phyloP scores from a whole-genome alignment of 169 alveolate genomes.

The Plasmodium cynomolgi region DNA sequence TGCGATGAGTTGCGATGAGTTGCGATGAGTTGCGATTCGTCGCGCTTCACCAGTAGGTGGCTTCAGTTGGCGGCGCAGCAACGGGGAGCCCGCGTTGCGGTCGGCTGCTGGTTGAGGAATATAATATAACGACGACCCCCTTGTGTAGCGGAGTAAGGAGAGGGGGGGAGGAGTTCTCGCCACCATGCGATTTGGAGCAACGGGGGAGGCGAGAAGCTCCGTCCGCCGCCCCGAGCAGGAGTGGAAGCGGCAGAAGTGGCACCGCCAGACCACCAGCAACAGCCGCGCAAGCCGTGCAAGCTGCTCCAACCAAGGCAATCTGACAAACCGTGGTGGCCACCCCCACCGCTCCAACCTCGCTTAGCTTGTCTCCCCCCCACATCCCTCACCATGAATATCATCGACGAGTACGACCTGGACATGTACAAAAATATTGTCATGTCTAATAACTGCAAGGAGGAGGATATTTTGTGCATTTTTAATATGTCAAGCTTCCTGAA shows the following conservation, averaged over 20 bases:
- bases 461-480: slow-evolving; percentile 26
- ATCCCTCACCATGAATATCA: slow-evolving; percentile 15
- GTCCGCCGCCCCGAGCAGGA: too few relatives aligned
- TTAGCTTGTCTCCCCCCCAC: neutral
- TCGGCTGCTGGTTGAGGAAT: neutral
- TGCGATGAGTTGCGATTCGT: neutral
- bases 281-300: too few relatives aligned
- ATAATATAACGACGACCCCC: too few relatives aligned
- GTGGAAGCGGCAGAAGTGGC: too few relatives aligned
- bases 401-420: slow-evolving; percentile 48
- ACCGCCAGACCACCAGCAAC: too few relatives aligned
- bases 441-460: slow-evolving; percentile 59
- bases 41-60: neutral
- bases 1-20: too few relatives aligned
- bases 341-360: neutral
- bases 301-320: neutral
- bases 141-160: neutral
- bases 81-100: too few relatives aligned
- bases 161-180: neutral
- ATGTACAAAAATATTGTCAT: slow-evolving; percentile 50
- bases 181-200: too few relatives aligned
- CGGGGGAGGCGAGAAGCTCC: too few relatives aligned
- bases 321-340: too few relatives aligned
- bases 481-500: slow-evolving; percentile 40
- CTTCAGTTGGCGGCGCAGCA: too few relatives aligned